Evolutionary conservation across 306 rosid species (phyloP).

Genomic region (Pterocarpus macrocarpus): DNA sequence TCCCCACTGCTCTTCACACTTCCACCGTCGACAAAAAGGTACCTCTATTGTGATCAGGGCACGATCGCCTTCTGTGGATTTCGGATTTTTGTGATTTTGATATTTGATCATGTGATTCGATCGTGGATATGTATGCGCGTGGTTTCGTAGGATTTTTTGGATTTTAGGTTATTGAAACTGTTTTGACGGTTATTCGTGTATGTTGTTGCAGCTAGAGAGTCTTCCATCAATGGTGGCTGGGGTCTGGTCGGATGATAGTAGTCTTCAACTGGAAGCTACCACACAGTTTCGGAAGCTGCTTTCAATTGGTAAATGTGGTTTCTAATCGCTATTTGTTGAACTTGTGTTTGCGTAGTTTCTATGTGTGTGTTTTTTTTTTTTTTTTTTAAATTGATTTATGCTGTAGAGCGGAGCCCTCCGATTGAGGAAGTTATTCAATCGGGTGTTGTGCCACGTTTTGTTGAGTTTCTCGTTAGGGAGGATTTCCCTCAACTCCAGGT

Average conservation of each 20-base stretch:
- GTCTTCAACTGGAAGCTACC: constrained; percentile 81
- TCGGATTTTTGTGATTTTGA: constrained; percentile 6
- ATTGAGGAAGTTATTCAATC: constrained; percentile 94
- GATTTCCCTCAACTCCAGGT: constrained; percentile 97
- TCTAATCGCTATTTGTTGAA: not conserved
- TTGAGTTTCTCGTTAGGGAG: constrained; percentile 83
- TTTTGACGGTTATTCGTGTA: constrained; percentile 8
- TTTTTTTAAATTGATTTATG: constrained; percentile 26
- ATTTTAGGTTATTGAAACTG: constrained; percentile 15
- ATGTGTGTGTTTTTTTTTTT: not conserved
- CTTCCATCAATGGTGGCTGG: constrained; percentile 91
- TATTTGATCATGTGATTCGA: constrained; percentile 30
- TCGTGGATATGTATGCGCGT: not conserved
- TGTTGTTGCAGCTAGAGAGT: constrained; percentile 76
- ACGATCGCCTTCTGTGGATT: constrained; percentile 26
- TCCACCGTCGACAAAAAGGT: constrained; percentile 83
- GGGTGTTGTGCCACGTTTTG: constrained; percentile 92
- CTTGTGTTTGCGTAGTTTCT: not conserved
- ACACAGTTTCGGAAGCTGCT: constrained; percentile 89
- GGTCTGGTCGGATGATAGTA: constrained; percentile 71
- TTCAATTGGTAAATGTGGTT: constrained; percentile 66
- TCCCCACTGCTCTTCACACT: constrained; percentile 58
- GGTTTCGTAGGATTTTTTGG: constrained; percentile 20
- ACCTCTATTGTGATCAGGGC: constrained; percentile 15
- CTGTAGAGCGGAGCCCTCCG: constrained; percentile 86